phyloP scores from a whole-genome alignment of 139 green algal species.

The Astrephomene gubernaculifera region DNA sequence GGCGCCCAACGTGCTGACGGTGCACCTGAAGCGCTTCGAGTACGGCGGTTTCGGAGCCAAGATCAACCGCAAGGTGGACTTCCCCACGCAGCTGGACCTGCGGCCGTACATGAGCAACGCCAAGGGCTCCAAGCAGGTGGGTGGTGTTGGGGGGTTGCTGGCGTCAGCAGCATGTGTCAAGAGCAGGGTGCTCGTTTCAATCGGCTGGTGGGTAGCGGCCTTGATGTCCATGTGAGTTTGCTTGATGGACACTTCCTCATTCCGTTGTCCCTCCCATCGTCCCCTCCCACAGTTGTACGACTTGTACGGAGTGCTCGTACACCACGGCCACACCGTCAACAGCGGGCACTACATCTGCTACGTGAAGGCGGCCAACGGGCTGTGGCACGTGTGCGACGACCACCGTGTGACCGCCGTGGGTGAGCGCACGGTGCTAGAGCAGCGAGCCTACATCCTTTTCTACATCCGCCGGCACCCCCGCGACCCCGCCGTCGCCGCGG shows the following conservation, averaged over 20 bases:
- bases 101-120: slow-evolving; percentile 72
- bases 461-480: slow-evolving; percentile 75
- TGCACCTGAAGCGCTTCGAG: slow-evolving; percentile 94
- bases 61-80: slow-evolving; percentile 86
- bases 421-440: slow-evolving; percentile 71
- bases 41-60: slow-evolving; percentile 85
- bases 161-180: background rate
- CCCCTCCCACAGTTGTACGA: slow-evolving; percentile 71
- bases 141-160: background rate
- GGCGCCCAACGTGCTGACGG: slow-evolving; percentile 86
- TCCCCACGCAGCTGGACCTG: slow-evolving; percentile 82
- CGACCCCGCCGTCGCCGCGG: background rate
- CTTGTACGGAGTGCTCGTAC: slow-evolving; percentile 93
- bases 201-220: too few species aligned
- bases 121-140: background rate
- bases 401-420: slow-evolving; percentile 60
- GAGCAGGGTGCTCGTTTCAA: background rate
- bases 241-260: too few species aligned
- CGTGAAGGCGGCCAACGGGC: slow-evolving; percentile 78
- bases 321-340: slow-evolving; percentile 85
- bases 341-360: slow-evolving; percentile 94
- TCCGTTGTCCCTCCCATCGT: background rate
- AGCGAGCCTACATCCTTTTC: slow-evolving; percentile 97
- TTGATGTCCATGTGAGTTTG: too few species aligned
- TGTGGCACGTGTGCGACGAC: slow-evolving; percentile 94